Percentiles rank a stretch among this genome's conserved stretches.
These are phyloP conservation scores for Colletotrichum echinochloae DNA, from an alignment of 2,329 filamentous ascomycete species.

Conservation along the genomic window DNA sequence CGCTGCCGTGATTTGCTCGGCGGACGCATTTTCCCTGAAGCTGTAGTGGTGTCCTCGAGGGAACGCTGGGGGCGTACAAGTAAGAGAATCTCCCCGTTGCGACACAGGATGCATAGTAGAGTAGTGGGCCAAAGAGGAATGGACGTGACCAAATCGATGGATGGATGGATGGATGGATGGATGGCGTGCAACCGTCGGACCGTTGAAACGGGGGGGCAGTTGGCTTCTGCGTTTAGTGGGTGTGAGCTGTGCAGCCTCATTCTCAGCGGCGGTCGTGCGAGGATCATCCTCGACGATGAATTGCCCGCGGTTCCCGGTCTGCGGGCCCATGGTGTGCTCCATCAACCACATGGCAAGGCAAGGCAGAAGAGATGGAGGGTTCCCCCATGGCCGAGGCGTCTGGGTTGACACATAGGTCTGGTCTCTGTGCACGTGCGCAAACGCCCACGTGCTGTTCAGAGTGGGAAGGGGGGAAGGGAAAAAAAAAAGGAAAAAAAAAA, in stretches of 20 bases:
- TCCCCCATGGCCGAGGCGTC: slow-evolving; percentile 35
- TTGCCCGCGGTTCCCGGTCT: slow-evolving; percentile 29
- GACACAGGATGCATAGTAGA: too few species aligned
- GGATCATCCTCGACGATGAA: slow-evolving; percentile 27
- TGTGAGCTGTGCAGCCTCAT: slow-evolving; percentile 40
- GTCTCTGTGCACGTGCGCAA: slow-evolving; percentile 7
- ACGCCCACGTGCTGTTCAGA: slow-evolving; percentile 23
- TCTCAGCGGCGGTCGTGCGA: slow-evolving; percentile 38
- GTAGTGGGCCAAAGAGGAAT: not conserved
- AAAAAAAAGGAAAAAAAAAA: not conserved
- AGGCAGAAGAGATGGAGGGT: slow-evolving; percentile 39
- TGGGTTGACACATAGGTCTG: slow-evolving; percentile 24
- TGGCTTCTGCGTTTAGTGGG: slow-evolving; percentile 12
- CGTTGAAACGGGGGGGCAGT: slow-evolving; percentile 28
- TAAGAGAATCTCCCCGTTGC: too few species aligned
- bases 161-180: too few species aligned
- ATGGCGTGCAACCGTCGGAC: slow-evolving; percentile 25
- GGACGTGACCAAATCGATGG: slow-evolving; percentile 7
- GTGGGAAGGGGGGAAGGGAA: not conserved
- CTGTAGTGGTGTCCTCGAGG: slow-evolving; percentile 5
- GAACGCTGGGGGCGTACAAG: not conserved
- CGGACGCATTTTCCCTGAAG: not conserved
- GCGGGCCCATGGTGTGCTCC: slow-evolving; percentile 20
- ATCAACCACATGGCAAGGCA: slow-evolving; percentile 39
- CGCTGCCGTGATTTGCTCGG: not conserved